These are phyloP conservation scores for Rostrohypoxylon terebratum DNA, from an alignment of 495 filamentous ascomycete genomes.

Conservation along the genomic window DNA sequence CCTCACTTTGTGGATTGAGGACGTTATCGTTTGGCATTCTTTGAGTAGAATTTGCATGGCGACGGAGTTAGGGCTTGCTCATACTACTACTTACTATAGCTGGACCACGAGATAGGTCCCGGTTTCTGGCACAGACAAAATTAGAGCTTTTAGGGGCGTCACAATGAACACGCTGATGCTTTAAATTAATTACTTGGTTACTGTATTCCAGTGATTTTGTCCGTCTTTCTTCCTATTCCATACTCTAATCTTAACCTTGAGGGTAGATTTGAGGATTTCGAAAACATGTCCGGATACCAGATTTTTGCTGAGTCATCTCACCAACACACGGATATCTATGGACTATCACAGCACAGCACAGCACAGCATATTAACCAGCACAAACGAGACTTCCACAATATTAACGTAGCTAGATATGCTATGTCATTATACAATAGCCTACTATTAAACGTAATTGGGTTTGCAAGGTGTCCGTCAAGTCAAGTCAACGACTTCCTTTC, in stretches of 20 bases:
- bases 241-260: neutral
- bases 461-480: neutral
- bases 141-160: neutral
- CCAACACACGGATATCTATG: neutral
- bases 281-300: neutral
- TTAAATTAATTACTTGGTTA: neutral
- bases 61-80: conserved; percentile 33
- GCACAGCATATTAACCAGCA: neutral
- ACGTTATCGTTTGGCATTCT: neutral
- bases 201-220: neutral
- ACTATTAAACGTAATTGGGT: conserved; percentile 28
- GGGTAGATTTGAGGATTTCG: neutral
- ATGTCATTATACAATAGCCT: conserved; percentile 30
- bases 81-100: neutral
- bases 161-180: neutral
- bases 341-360: neutral
- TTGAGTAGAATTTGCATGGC: conserved; percentile 36
- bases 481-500: conserved; percentile 6
- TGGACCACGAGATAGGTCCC: neutral
- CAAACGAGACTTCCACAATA: neutral
- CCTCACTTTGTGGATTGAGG: too few relatives aligned
- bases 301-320: neutral
- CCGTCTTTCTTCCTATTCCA: neutral
- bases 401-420: conserved; percentile 6
- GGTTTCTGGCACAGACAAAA: neutral